These are phyloP conservation scores for Salvia splendens DNA, from an alignment of 257 asterid species.

Conservation along the genomic window DNA sequence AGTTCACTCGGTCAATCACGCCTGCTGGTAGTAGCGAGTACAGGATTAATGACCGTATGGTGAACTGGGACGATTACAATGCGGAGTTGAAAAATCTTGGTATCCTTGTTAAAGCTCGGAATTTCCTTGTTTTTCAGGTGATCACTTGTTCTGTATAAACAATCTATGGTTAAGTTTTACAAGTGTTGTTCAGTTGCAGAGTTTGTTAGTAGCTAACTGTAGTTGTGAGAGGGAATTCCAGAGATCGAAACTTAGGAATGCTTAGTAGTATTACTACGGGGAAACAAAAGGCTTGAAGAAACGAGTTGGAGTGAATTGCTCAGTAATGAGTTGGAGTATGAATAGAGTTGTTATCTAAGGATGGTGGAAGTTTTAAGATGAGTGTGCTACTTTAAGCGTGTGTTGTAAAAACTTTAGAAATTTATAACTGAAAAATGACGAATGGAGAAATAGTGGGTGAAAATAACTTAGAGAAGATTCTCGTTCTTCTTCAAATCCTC, in stretches of 20 bases:
- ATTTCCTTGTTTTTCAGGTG: slow-evolving; percentile 98
- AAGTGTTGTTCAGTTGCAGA: background rate
- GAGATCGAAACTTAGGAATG: background rate
- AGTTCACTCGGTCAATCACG: slow-evolving; percentile 82
- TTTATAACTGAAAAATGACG: background rate
- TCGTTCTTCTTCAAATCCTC: background rate
- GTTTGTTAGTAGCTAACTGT: background rate
- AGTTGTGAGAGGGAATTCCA: background rate
- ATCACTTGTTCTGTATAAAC: background rate
- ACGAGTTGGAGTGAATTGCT: slow-evolving; percentile 23
- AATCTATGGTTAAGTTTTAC: background rate
- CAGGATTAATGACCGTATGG: slow-evolving; percentile 58
- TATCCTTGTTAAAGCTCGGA: slow-evolving; percentile 89
- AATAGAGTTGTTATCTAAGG: slow-evolving; percentile 6
- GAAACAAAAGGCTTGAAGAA: background rate
- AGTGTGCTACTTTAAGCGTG: background rate
- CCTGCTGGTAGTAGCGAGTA: slow-evolving; percentile 85
- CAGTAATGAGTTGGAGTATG: slow-evolving; percentile 14
- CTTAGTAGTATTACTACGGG: background rate
- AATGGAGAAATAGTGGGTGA: slow-evolving; percentile 6
- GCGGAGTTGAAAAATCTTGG: slow-evolving; percentile 71
- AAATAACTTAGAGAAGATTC: background rate
- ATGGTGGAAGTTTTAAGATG: background rate
- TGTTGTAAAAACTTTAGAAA: slow-evolving; percentile 10
- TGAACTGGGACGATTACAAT: slow-evolving; percentile 83